phyloP scores from a whole-genome alignment of 2,329 filamentous ascomycete genomes.

The Neofusicoccum ribis region DNA sequence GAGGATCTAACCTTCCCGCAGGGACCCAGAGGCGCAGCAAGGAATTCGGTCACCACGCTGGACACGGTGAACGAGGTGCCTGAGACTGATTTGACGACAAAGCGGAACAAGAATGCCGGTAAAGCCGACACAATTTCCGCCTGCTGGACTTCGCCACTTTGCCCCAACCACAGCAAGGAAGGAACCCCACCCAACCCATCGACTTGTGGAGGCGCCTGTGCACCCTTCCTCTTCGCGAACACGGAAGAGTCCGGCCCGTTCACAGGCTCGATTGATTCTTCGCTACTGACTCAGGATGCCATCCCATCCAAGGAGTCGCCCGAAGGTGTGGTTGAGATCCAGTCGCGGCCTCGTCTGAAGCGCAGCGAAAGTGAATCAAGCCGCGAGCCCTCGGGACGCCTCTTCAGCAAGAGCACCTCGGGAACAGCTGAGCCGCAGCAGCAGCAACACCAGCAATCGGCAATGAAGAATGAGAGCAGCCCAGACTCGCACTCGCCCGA shows the following conservation, averaged over 20 bases:
- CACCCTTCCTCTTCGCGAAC: conserved; percentile 39
- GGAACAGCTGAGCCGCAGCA: conserved; percentile 10
- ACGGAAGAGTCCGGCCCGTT: conserved; percentile 20
- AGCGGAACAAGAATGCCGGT: conserved; percentile 34
- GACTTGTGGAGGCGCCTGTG: conserved; percentile 42
- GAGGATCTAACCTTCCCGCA: conserved; percentile 40
- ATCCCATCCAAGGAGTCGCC: conserved; percentile 32
- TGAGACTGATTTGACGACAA: conserved; percentile 26
- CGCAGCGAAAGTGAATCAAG: conserved; percentile 34
- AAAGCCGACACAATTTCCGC: conserved; percentile 41
- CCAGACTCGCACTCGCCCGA: conserved; percentile 28
- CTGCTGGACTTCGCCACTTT: conserved; percentile 45
- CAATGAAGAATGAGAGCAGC: conserved; percentile 35
- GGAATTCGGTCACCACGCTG: conserved; percentile 20
- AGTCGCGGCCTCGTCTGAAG: conserved; percentile 34
- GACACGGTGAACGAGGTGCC: conserved; percentile 26
- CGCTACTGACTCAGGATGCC: conserved; percentile 33
- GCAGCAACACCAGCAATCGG: conserved; percentile 24
- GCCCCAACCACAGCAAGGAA: conserved; percentile 41
- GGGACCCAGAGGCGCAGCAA: conserved; percentile 30
- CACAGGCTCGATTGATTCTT: conserved; percentile 27
- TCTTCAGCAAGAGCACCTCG: conserved; percentile 24
- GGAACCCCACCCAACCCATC: conserved; percentile 38
- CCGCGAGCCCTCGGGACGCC: conserved; percentile 31
- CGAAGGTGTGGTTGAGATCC: conserved; percentile 38